Percentiles rank a stretch among this genome's conserved stretches.
These are phyloP conservation scores for Fusarium irregulare DNA, from an alignment of 2,329 filamentous ascomycete species.

Conservation along the genomic window DNA sequence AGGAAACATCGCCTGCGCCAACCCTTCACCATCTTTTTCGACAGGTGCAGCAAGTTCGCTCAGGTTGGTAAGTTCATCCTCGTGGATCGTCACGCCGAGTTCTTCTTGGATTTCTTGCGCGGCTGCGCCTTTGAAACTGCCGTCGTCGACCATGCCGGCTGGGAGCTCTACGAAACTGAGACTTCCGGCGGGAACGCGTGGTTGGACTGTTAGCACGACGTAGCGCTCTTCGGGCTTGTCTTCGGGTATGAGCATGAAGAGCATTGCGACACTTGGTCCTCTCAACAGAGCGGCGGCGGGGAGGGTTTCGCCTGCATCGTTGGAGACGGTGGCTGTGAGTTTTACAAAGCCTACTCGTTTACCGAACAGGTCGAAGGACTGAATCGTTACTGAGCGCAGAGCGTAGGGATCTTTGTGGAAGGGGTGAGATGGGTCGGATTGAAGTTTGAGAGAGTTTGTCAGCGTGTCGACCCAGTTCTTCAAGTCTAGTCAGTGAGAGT, in stretches of 20 bases:
- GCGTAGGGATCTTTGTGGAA: slow-evolving; percentile 66
- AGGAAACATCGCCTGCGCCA: slow-evolving; percentile 65
- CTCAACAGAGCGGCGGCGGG: slow-evolving; percentile 68
- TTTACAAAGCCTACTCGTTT: slow-evolving; percentile 68
- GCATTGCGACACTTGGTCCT: slow-evolving; percentile 70
- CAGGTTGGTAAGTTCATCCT: slow-evolving; percentile 61
- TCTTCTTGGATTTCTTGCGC: slow-evolving; percentile 72
- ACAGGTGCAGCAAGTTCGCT: slow-evolving; percentile 60
- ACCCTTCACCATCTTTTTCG: slow-evolving; percentile 47
- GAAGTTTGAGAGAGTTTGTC: slow-evolving; percentile 59
- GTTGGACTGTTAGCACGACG: slow-evolving; percentile 69
- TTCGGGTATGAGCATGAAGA: slow-evolving; percentile 66
- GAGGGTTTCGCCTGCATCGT: slow-evolving; percentile 60
- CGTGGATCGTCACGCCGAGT: slow-evolving; percentile 64
- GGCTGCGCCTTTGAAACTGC: slow-evolving; percentile 66
- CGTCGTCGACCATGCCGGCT: slow-evolving; percentile 68
- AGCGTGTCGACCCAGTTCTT: slow-evolving; percentile 64
- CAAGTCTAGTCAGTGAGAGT: neutral
- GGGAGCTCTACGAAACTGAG: slow-evolving; percentile 67
- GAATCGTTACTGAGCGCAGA: slow-evolving; percentile 62
- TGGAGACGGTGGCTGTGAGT: slow-evolving; percentile 61
- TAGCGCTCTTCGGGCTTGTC: slow-evolving; percentile 64
- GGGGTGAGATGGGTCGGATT: slow-evolving; percentile 58
- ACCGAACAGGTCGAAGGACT: slow-evolving; percentile 66
- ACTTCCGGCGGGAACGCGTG: slow-evolving; percentile 66